Conservation (phyloP, 768 basidiomycete species). For the Mycena latifolia region DNA sequence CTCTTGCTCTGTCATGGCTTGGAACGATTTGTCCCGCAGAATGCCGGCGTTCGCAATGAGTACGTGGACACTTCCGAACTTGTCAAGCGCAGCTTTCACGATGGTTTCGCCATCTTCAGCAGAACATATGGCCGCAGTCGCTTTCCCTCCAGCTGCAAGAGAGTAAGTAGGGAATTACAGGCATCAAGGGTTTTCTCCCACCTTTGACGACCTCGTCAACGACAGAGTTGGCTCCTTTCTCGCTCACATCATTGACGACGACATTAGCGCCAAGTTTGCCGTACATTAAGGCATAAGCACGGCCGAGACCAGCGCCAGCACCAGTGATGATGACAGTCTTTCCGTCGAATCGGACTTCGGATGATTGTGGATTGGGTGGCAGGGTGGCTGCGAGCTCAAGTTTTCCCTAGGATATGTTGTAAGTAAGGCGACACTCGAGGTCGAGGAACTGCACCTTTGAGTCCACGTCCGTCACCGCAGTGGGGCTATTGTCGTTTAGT, state of each 20-base stretch:
- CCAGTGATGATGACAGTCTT: slow-evolving; percentile 96
- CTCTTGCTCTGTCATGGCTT: slow-evolving; percentile 88
- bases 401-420: slow-evolving; percentile 54
- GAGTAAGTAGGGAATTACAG: neutral
- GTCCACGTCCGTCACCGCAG: slow-evolving; percentile 72
- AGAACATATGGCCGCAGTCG: slow-evolving; percentile 84
- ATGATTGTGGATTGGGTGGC: slow-evolving; percentile 76
- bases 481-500: slow-evolving; percentile 63
- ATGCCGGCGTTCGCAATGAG: slow-evolving; percentile 96
- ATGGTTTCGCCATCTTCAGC: slow-evolving; percentile 94
- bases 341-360: slow-evolving; percentile 84
- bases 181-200: slow-evolving; percentile 44
- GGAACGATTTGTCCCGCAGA: slow-evolving; percentile 93
- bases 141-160: slow-evolving; percentile 86
- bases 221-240: slow-evolving; percentile 85
- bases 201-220: slow-evolving; percentile 90
- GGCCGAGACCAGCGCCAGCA: slow-evolving; percentile 94
- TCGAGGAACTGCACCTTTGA: slow-evolving; percentile 51
- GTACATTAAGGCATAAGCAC: slow-evolving; percentile 93
- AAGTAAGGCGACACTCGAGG: neutral
- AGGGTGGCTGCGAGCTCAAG: slow-evolving; percentile 74
- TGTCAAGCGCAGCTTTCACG: slow-evolving; percentile 87
- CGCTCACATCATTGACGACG: slow-evolving; percentile 94
- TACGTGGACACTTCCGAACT: slow-evolving; percentile 90
- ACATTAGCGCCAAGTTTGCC: slow-evolving; percentile 95